phyloP scores from a whole-genome alignment of 2,329 filamentous ascomycete genomes.

The Pseudocercospora eumusae region DNA sequence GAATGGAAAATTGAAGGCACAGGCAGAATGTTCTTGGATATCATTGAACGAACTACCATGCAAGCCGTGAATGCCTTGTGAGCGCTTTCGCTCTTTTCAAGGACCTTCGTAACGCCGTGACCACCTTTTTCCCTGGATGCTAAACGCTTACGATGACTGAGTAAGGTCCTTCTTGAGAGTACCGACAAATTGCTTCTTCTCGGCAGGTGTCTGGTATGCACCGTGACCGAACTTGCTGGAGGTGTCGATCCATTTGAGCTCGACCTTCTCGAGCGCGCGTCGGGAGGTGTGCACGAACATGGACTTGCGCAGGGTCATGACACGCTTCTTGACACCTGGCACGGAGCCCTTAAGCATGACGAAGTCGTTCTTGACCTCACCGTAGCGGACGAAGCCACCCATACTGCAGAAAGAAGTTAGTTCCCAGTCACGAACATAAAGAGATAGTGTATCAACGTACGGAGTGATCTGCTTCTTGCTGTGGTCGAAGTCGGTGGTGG shows the following conservation, averaged over 20 bases:
- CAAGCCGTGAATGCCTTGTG: constrained; percentile 8
- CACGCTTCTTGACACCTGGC: constrained; percentile 98
- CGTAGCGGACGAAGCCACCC: constrained; percentile 99
- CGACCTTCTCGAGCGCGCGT: constrained; percentile 96
- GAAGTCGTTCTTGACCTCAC: constrained; percentile 99
- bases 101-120: constrained; percentile 11
- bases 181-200: constrained; percentile 98
- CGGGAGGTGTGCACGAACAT: constrained; percentile 97
- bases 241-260: constrained; percentile 99
- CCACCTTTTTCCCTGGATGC: constrained; percentile 8
- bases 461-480: constrained; percentile 99
- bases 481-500: constrained; percentile 90
- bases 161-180: constrained; percentile 98
- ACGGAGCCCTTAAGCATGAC: constrained; percentile 96
- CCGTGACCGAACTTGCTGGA: constrained; percentile 99
- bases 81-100: constrained; percentile 8
- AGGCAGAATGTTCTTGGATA: constrained; percentile 7
- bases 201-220: constrained; percentile 96
- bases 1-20: neutral
- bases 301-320: constrained; percentile 98
- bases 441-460: constrained; percentile 63
- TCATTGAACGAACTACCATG: constrained; percentile 9
- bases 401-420: constrained; percentile 62
- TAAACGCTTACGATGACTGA: constrained; percentile 38
- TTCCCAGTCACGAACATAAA: neutral